Evolutionary conservation across 371 early-diverging fungal species (phyloP).

Genomic region (Parasitella parasitica): DNA sequence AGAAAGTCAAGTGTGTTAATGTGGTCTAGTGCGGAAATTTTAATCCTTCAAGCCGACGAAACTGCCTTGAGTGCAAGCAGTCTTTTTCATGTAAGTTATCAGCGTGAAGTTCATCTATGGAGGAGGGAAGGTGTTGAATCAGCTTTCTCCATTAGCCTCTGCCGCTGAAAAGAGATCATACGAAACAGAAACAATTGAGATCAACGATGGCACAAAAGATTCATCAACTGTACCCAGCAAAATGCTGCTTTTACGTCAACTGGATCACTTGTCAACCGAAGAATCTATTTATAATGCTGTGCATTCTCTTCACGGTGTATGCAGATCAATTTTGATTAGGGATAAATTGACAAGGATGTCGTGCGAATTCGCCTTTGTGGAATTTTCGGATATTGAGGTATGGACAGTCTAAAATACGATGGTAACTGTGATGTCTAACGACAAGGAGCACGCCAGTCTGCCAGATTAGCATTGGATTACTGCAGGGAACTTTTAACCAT

Average conservation of each 20-base stretch:
- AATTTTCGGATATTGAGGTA: constrained; percentile 43
- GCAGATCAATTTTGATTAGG: constrained; percentile 44
- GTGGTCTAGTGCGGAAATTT: constrained; percentile 35
- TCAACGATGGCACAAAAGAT: constrained; percentile 58
- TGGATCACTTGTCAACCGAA: constrained; percentile 57
- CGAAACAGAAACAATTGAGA: constrained; percentile 33
- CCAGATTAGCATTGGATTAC: constrained; percentile 28
- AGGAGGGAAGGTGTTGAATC: too few relatives aligned
- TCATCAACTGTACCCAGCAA: constrained; percentile 35
- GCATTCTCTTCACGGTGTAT: constrained; percentile 25
- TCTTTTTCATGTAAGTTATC: constrained; percentile 29
- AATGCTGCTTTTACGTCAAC: constrained; percentile 47
- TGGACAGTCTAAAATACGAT: too few relatives aligned
- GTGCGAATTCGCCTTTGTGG: constrained; percentile 60
- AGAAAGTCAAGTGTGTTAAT: not conserved
- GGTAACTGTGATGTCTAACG: too few relatives aligned
- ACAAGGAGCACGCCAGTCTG: too few relatives aligned
- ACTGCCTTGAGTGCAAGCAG: constrained; percentile 39
- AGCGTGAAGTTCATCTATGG: too few relatives aligned
- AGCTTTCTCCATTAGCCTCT: too few relatives aligned
- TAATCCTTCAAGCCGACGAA: constrained; percentile 37
- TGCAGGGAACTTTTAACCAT: constrained; percentile 31
- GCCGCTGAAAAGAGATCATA: constrained; percentile 32
- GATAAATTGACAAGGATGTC: constrained; percentile 57
- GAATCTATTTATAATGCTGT: constrained; percentile 44